Evolutionary conservation across 495 filamentous ascomycete genomes (phyloP).

Genomic region (Aspergillus sparsus): DNA sequence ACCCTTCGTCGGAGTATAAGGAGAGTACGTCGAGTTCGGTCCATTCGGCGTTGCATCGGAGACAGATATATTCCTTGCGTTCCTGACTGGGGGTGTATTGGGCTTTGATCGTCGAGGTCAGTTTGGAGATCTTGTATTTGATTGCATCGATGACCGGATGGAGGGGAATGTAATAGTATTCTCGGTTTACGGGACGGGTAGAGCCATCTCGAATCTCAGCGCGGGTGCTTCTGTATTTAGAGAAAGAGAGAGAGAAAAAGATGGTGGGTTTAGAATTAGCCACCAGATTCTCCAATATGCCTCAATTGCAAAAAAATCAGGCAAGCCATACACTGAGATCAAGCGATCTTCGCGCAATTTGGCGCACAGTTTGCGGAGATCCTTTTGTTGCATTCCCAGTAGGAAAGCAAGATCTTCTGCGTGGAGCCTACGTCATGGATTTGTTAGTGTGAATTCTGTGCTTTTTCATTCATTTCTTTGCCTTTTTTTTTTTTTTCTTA

Average conservation of each 20-base stretch:
- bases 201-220: conserved; percentile 77
- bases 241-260: conserved; percentile 8
- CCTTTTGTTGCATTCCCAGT: conserved; percentile 83
- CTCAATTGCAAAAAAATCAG: not conserved
- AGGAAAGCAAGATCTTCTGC: conserved; percentile 85
- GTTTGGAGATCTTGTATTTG: conserved; percentile 85
- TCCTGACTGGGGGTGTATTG: conserved; percentile 78
- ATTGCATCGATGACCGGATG: conserved; percentile 93
- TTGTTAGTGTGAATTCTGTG: conserved; percentile 1
- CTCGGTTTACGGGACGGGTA: conserved; percentile 76
- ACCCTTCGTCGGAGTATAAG: conserved; percentile 60
- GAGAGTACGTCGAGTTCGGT: conserved; percentile 86
- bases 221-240: conserved; percentile 63
- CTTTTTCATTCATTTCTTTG: not conserved
- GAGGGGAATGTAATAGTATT: conserved; percentile 96
- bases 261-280: not conserved
- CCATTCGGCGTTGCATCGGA: conserved; percentile 76
- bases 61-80: conserved; percentile 86
- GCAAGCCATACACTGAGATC: conserved; percentile 64
- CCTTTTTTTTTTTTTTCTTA: not conserved
- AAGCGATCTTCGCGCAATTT: conserved; percentile 82
- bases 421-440: conserved; percentile 57
- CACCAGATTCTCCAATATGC: not conserved
- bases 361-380: conserved; percentile 83
- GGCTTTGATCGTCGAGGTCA: conserved; percentile 81